Evolutionary conservation across 257 asterid genomes (phyloP).

Genomic region (Asclepias syriaca): DNA sequence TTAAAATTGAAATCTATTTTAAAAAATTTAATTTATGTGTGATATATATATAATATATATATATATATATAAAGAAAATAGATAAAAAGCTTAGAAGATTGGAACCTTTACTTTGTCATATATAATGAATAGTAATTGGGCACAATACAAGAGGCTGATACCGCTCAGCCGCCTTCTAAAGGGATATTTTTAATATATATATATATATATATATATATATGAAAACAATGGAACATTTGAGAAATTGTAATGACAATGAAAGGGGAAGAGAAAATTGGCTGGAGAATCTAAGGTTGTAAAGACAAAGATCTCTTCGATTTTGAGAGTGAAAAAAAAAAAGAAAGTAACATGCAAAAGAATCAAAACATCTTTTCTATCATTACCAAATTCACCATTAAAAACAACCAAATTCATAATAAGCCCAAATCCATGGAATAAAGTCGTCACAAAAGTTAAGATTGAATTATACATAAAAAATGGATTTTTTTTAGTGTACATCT

Average conservation of each 20-base stretch:
- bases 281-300: neutral
- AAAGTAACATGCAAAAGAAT: constrained; percentile 1
- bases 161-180: neutral
- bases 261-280: neutral
- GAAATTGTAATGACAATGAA: neutral
- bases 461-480: neutral
- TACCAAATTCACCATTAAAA: no score
- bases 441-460: no score
- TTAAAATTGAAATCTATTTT: no score
- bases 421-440: no score
- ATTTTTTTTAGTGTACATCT: neutral
- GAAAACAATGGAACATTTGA: neutral
- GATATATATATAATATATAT: no score
- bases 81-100: no score
- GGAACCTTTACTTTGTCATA: no score
- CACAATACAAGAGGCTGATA: neutral
- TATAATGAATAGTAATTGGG: no score
- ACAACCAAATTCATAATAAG: no score
- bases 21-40: no score
- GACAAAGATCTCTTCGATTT: neutral
- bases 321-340: neutral
- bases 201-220: no score
- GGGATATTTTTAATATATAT: neutral
- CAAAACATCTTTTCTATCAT: neutral
- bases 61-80: no score